phyloP scores from a whole-genome alignment of 2,329 filamentous ascomycete species.

The Diaporthe vexans region DNA sequence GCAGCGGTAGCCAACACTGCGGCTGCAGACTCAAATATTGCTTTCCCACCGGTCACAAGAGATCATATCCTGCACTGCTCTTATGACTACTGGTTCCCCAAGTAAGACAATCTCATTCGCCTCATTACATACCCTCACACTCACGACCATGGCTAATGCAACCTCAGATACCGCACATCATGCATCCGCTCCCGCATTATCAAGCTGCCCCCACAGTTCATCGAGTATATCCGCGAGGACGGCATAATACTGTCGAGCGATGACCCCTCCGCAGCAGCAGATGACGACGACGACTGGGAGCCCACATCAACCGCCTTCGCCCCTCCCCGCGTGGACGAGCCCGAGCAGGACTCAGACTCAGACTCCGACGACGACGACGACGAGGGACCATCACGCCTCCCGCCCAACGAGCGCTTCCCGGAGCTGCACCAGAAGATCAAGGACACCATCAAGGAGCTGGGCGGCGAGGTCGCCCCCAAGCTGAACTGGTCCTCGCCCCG shows the following conservation, averaged over 20 bases:
- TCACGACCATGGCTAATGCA: conserved; percentile 38
- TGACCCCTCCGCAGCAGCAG: conserved; percentile 47
- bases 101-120: conserved; percentile 58
- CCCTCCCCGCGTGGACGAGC: conserved; percentile 54
- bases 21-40: conserved; percentile 56
- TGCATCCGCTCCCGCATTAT: conserved; percentile 91
- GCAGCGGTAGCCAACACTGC: conserved; percentile 40
- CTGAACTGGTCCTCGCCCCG: conserved; percentile 98
- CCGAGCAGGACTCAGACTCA: conserved; percentile 60
- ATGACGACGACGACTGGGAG: conserved; percentile 67
- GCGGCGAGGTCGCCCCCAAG: conserved; percentile 90
- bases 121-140: neutral
- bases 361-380: conserved; percentile 66
- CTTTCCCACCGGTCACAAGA: conserved; percentile 87
- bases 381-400: conserved; percentile 60
- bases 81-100: conserved; percentile 91
- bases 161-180: conserved; percentile 77
- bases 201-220: conserved; percentile 79
- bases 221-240: conserved; percentile 91
- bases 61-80: conserved; percentile 95
- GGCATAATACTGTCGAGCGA: conserved; percentile 90
- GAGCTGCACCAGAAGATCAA: conserved; percentile 84
- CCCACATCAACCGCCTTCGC: conserved; percentile 51
- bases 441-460: conserved; percentile 82
- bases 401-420: conserved; percentile 71